These are phyloP conservation scores for Scedosporium minutisporum DNA, from an alignment of 2,329 filamentous ascomycete species.

Conservation along the genomic window DNA sequence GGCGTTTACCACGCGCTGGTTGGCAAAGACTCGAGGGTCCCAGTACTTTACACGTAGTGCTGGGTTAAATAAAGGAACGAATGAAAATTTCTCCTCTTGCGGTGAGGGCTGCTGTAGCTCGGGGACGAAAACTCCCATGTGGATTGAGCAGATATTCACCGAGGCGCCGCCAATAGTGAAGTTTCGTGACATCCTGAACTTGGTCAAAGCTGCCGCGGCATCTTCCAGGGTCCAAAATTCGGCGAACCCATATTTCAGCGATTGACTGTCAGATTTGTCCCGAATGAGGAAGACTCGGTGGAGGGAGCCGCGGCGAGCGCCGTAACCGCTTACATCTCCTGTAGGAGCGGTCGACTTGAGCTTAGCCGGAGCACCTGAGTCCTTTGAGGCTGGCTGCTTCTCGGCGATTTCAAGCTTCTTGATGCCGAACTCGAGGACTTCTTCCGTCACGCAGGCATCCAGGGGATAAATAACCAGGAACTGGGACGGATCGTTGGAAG, in stretches of 20 bases:
- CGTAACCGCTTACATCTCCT: conserved; percentile 48
- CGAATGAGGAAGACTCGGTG: conserved; percentile 69
- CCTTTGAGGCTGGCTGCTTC: conserved; percentile 40
- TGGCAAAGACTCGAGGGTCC: conserved; percentile 64
- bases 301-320: conserved; percentile 65
- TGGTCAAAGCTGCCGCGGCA: conserved; percentile 62
- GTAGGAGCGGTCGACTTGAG: conserved; percentile 50
- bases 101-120: conserved; percentile 49
- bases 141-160: conserved; percentile 64
- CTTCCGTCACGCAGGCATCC: conserved; percentile 60
- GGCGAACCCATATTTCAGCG: conserved; percentile 74
- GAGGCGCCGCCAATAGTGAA: conserved; percentile 70
- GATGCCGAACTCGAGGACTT: conserved; percentile 62
- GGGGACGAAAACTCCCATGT: conserved; percentile 76
- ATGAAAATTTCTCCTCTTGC: conserved; percentile 54
- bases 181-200: conserved; percentile 60
- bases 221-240: conserved; percentile 72
- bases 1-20: conserved; percentile 49
- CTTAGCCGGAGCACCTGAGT: conserved; percentile 32
- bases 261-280: conserved; percentile 60
- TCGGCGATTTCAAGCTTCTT: conserved; percentile 58
- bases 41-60: conserved; percentile 63
- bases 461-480: conserved; percentile 68
- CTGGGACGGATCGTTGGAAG: conserved; percentile 53
- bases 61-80: conserved; percentile 60